Evolutionary conservation across 306 rosid species (phyloP).

Genomic region (Crataegus laevigata): DNA sequence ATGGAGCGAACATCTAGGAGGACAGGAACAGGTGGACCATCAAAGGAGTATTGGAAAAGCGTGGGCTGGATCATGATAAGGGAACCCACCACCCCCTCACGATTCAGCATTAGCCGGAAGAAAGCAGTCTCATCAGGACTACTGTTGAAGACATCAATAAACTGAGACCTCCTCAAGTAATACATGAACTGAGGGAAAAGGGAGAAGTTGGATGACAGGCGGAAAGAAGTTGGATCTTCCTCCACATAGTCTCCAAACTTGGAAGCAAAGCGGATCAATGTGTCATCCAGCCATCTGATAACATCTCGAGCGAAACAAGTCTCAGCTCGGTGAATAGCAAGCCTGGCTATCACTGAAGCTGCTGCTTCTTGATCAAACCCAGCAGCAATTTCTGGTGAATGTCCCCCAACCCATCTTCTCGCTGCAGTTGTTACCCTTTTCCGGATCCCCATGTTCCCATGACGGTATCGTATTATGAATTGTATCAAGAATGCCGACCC

Average conservation of each 20-base stretch:
- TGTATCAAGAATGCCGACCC: not conserved
- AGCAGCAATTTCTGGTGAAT: not conserved
- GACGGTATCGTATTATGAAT: not conserved
- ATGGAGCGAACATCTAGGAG: conserved; percentile 75
- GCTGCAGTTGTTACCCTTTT: not conserved
- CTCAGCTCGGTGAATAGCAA: not conserved
- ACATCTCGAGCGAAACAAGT: not conserved
- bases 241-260: not conserved
- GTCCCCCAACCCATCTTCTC: not conserved
- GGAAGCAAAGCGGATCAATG: not conserved
- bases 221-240: not conserved
- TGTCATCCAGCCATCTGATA: not conserved
- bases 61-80: conserved; percentile 94
- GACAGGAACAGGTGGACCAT: conserved; percentile 83
- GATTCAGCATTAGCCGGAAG: conserved; percentile 63
- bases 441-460: not conserved
- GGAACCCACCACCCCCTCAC: conserved; percentile 79
- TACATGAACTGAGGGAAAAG: not conserved
- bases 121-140: not conserved
- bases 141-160: not conserved
- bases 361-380: not conserved
- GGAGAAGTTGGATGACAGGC: not conserved
- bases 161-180: not conserved
- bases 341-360: not conserved
- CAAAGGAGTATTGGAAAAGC: conserved; percentile 75